Conservation (phyloP, 768 basidiomycete genomes). For the Rhodosporidiobolus sp. region DNA sequence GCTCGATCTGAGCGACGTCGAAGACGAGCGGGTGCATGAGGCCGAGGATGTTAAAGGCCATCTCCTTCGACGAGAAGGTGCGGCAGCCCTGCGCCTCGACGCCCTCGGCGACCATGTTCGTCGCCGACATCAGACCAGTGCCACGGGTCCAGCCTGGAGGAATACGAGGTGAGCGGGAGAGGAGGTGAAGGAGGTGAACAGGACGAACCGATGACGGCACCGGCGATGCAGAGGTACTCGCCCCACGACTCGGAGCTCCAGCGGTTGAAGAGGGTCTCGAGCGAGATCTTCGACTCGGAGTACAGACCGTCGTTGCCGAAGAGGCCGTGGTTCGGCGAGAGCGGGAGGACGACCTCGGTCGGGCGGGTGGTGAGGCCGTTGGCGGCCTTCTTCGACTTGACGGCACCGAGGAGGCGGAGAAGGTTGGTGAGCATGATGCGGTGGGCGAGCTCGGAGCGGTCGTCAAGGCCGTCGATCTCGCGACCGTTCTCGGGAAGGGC, state of each 20-base stretch:
- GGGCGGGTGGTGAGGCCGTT: constrained; percentile 95
- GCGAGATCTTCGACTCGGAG: constrained; percentile 94
- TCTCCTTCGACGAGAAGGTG: constrained; percentile 99
- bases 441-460: constrained; percentile 95
- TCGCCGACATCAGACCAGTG: constrained; percentile 92
- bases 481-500: constrained; percentile 98
- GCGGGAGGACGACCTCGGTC: constrained; percentile 94
- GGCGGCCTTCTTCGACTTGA: constrained; percentile 97
- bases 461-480: constrained; percentile 94
- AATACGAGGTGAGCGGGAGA: background rate
- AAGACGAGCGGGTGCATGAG: constrained; percentile 98
- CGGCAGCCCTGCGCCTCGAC: constrained; percentile 89
- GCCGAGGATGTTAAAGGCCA: constrained; percentile 99
- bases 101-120: constrained; percentile 89
- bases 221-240: constrained; percentile 94
- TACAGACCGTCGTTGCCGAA: constrained; percentile 98
- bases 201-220: constrained; percentile 87
- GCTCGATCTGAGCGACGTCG: constrained; percentile 98
- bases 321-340: constrained; percentile 96
- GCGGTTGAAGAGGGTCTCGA: constrained; percentile 96
- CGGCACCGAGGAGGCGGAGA: constrained; percentile 89
- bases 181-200: background rate
- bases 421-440: constrained; percentile 98
- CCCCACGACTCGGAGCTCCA: constrained; percentile 99
- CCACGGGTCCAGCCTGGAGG: constrained; percentile 85